Percentiles rank a stretch among this genome's conserved stretches.
Evolutionary conservation across 1,139 yeast genomes (phyloP).

Genomic region (Nakaseomyces uthaithaninus): DNA sequence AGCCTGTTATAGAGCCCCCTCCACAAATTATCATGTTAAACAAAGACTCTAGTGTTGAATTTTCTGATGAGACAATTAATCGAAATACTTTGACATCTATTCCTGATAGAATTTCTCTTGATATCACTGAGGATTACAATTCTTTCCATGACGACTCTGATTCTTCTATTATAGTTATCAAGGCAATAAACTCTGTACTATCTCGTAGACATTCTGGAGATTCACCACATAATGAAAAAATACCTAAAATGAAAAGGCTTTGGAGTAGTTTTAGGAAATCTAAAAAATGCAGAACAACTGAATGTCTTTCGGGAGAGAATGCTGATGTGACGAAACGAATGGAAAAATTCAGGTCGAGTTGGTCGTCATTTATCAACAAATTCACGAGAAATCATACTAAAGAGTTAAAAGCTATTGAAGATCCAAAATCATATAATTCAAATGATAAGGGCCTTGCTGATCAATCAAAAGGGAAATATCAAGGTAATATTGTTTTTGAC

Average conservation of each 20-base stretch:
- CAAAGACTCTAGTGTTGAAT: slow-evolving; percentile 5
- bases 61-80: slow-evolving; percentile 4
- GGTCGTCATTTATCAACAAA: too few relatives aligned
- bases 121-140: neutral
- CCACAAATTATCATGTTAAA: slow-evolving; percentile 2
- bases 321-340: neutral
- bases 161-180: slow-evolving; percentile 3
- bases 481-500: too few relatives aligned
- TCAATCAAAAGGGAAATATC: too few relatives aligned
- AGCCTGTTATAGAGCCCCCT: neutral
- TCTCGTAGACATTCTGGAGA: neutral
- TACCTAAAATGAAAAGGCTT: neutral
- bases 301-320: neutral
- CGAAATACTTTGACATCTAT: slow-evolving; percentile 4
- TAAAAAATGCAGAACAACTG: neutral
- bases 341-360: neutral
- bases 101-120: neutral
- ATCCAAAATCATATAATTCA: too few relatives aligned
- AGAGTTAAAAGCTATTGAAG: too few relatives aligned
- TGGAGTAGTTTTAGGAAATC: neutral
- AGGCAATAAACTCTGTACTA: neutral
- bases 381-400: too few relatives aligned
- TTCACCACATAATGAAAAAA: neutral
- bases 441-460: too few relatives aligned
- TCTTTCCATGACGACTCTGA: neutral